phyloP scores from a whole-genome alignment of 257 asterid genomes.

The Solanum boliviense region DNA sequence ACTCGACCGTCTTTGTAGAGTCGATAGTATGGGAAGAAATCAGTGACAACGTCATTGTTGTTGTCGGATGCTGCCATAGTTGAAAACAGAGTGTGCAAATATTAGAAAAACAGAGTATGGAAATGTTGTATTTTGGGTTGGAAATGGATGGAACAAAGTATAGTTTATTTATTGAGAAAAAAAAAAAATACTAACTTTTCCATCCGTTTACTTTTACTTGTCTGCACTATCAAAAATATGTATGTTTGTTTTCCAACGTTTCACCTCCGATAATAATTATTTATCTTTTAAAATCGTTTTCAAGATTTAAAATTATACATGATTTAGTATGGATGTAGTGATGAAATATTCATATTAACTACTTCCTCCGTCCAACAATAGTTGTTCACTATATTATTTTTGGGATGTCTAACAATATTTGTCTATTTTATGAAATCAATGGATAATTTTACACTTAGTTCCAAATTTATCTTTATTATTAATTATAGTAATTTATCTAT shows the following conservation, averaged over 20 bases:
- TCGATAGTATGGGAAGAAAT: slow-evolving; percentile 8
- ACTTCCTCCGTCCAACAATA: fast-evolving
- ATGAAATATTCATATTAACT: too few relatives aligned
- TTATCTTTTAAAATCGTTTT: too few relatives aligned
- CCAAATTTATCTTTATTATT: too few relatives aligned
- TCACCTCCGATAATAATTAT: too few relatives aligned
- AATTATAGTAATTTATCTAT: too few relatives aligned
- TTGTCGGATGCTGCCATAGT: slow-evolving; percentile 1
- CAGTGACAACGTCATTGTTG: background rate
- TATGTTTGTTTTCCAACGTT: too few relatives aligned
- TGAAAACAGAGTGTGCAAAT: background rate
- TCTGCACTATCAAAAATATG: too few relatives aligned
- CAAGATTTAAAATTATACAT: background rate
- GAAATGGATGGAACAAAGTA: background rate
- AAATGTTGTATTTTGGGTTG: background rate
- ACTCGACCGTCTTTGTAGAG: slow-evolving; percentile 22
- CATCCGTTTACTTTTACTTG: too few relatives aligned
- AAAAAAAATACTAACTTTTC: too few relatives aligned
- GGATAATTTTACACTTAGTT: too few relatives aligned
- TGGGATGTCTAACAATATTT: fast-evolving
- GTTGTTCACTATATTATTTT: too few relatives aligned
- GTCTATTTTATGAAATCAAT: fast-evolving
- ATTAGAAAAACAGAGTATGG: background rate
- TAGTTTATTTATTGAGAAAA: background rate
- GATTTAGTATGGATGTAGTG: fast-evolving